A percentile compares a stretch with the other conserved stretches of the same genome.
These are phyloP conservation scores for Nakazawaea holstii DNA, from an alignment of 805 yeast genomes.

Conservation along the genomic window DNA sequence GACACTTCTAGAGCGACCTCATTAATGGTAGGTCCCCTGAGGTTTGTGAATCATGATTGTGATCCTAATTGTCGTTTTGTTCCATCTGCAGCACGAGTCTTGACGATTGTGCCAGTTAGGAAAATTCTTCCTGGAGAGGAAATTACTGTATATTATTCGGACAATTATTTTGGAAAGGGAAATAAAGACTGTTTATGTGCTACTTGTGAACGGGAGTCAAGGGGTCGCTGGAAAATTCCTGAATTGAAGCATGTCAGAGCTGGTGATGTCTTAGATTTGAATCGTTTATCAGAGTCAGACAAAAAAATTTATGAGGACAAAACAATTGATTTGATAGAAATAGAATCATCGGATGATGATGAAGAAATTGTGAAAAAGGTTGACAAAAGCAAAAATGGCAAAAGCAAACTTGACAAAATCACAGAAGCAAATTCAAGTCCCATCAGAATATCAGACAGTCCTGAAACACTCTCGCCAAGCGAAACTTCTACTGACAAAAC, in stretches of 20 bases:
- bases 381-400: no score
- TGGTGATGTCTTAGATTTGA: not conserved
- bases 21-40: conserved; percentile 41
- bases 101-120: conserved; percentile 28
- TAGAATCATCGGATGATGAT: not conserved
- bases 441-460: no score
- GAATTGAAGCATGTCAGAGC: not conserved
- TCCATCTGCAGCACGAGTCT: conserved; percentile 19
- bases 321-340: not conserved
- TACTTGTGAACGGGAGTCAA: conserved; percentile 28
- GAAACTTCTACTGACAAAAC: no score
- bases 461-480: no score
- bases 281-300: not conserved
- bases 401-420: not conserved
- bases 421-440: not conserved
- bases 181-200: conserved; percentile 40
- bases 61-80: conserved; percentile 34
- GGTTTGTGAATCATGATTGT: conserved; percentile 46
- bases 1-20: conserved; percentile 30
- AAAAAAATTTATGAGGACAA: not conserved
- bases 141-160: conserved; percentile 37
- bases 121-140: conserved; percentile 38
- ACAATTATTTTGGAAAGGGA: conserved; percentile 34
- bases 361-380: not conserved
- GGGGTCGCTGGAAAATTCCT: not conserved